Base-by-base conservation (phyloP, 169 alveolate genomes). In the Plasmodium vivax region DNA sequence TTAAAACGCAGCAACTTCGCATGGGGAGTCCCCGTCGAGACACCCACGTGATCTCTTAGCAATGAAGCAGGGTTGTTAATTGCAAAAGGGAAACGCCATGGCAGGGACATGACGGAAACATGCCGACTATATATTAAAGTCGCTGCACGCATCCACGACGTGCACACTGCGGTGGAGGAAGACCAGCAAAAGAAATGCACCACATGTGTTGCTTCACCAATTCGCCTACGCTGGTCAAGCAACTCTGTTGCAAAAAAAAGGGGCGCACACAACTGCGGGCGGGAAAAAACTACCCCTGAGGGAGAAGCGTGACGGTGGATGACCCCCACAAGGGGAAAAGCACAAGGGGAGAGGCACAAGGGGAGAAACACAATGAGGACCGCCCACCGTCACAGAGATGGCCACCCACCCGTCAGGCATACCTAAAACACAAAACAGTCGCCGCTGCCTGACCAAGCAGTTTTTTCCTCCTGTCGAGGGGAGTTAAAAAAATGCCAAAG, bases 361-460 rank as follows among this genome's bases (percentile, higher is more conserved):
- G 16, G 4, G 12, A 51, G 62, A 14, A 51, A 51, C 10, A 23
- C 62, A 3, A 51, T 51, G 12, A 16, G 12, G 10, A 16, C 12
- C 19, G 62, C 23, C 12, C 23, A 51, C 3, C 7, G 62, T 47
- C 58, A 47, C 58, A 10, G 10, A n/a, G 14, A 41, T n/a, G 9
- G 47, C n/a, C 1, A 2, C 41, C 41, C 43, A 80, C 2, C 1
- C 9, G n/a, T 84, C 36, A 90, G n/a, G 68, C 45, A 58, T 90
- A 80, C 36, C 80, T 90, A n/a, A 80, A 62, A 62, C 62, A 80
- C 62, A 90, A 90, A 80, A 62, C 77, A n/a, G 94, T 90, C 32
- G 82, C 14, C 23, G 80, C 80, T 38, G 94, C 90, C 62, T 80
- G 90, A 36, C 94, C 94, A 56, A 90, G 73, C 47, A 90, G n/a